Conservation (phyloP, 2,329 filamentous ascomycete genomes). For the Stagonosporopsis tanaceti region DNA sequence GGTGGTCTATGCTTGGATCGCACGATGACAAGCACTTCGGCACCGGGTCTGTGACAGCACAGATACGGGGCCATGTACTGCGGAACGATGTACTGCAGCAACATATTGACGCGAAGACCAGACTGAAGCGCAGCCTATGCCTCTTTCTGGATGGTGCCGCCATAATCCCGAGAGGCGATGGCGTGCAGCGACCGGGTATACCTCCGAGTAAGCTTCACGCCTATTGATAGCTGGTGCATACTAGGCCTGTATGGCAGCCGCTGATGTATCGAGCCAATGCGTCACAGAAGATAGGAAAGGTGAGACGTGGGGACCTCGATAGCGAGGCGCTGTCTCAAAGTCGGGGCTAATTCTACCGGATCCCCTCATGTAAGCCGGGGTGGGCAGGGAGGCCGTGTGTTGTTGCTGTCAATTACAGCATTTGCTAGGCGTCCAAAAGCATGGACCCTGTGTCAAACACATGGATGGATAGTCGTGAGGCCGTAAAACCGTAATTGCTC, state of each 20-base stretch:
- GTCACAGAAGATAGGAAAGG: slow-evolving; percentile 49
- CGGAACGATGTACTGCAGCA: slow-evolving; percentile 52
- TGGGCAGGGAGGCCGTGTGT: slow-evolving; percentile 43
- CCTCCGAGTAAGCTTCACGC: slow-evolving; percentile 48
- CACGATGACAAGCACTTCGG: slow-evolving; percentile 47
- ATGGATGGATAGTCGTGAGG: slow-evolving; percentile 32
- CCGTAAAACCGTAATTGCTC: slow-evolving; percentile 13
- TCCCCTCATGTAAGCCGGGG: slow-evolving; percentile 49
- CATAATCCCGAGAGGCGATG: slow-evolving; percentile 46
- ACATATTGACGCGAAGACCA: slow-evolving; percentile 52
- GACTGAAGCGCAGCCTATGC: slow-evolving; percentile 46
- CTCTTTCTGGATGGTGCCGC: slow-evolving; percentile 45
- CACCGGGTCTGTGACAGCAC: slow-evolving; percentile 50
- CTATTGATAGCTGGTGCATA: slow-evolving; percentile 50
- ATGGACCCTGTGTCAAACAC: slow-evolving; percentile 30
- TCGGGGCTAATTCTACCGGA: slow-evolving; percentile 46
- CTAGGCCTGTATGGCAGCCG: slow-evolving; percentile 43
- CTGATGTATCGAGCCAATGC: slow-evolving; percentile 46
- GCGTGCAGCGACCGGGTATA: slow-evolving; percentile 45
- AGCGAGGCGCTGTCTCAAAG: slow-evolving; percentile 48
- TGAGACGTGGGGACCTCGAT: slow-evolving; percentile 48
- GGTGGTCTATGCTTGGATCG: slow-evolving; percentile 44
- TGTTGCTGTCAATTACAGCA: slow-evolving; percentile 47
- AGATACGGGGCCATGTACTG: slow-evolving; percentile 49
- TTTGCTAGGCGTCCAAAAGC: slow-evolving; percentile 32